phyloP scores from a whole-genome alignment of 768 basidiomycete species.

The Suillus spraguei region DNA sequence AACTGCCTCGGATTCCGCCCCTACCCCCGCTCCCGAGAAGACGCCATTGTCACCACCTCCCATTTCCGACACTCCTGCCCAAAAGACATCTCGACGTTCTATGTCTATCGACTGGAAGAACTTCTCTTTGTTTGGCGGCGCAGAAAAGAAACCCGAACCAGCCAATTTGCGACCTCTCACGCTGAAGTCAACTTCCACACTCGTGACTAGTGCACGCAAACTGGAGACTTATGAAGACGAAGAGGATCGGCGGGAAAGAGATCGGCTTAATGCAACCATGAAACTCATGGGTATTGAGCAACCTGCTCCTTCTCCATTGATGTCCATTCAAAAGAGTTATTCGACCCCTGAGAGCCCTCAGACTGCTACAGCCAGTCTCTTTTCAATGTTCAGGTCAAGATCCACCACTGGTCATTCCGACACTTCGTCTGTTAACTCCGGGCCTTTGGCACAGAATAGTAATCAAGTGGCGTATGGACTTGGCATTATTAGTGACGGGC shows the following conservation, averaged over 20 bases:
- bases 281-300: constrained; percentile 90
- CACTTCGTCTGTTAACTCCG: constrained; percentile 50
- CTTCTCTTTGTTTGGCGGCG: constrained; percentile 65
- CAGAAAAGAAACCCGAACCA: constrained; percentile 66
- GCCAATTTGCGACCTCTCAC: constrained; percentile 70
- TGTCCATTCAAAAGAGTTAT: constrained; percentile 40
- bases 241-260: constrained; percentile 85
- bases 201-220: constrained; percentile 67
- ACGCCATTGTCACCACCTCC: constrained; percentile 24
- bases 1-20: constrained; percentile 40
- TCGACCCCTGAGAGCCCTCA: constrained; percentile 38
- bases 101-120: constrained; percentile 84
- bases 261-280: constrained; percentile 88
- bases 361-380: constrained; percentile 44
- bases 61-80: constrained; percentile 27
- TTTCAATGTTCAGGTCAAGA: constrained; percentile 72
- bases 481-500: constrained; percentile 28
- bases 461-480: constrained; percentile 31
- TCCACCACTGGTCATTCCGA: constrained; percentile 48
- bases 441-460: constrained; percentile 38
- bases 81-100: constrained; percentile 60
- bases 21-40: constrained; percentile 31
- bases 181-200: constrained; percentile 61
- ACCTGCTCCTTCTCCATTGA: constrained; percentile 45
- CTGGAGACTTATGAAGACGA: constrained; percentile 91